Evolutionary conservation across 306 rosid species (phyloP), one percentile per base, ranked within the genome.

Genomic region (Pyrus betulifolia): DNA sequence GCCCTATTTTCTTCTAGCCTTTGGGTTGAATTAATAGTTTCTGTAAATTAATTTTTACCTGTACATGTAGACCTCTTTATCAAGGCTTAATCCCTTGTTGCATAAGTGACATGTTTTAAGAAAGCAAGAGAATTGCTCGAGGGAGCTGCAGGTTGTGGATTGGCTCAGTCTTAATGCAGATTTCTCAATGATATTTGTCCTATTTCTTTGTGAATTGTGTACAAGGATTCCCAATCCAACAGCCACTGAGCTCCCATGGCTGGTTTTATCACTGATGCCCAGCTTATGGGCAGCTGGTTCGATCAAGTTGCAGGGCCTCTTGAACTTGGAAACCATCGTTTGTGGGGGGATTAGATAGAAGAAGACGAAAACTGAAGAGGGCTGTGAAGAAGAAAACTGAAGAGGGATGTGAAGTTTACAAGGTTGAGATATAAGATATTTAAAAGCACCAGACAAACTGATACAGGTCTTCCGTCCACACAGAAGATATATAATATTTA

Each of bases 31-130:
- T 40, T 7, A 8, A 40, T 40, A 8, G 10, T 38, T 52, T 17
- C 18, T 52, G 6, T 3, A 52, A 52, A 8, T 52, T 52, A 8
- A 40, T 40, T 40, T 40, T 46, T 74, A 85, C 91, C 91, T 87
- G 81, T 87, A 85, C 89, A 87, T 85, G 68, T 87, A 85, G 74
- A 85, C 81, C 71, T 87, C 91, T 76, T 83, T 79, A 6, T 87
- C 87, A 31, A 75, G 87, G 69, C 77, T 61, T 21, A 85, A 65
- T 44, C 78, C 75, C 67, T 83, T 83, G 84, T 83, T 54, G 89
- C 91, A 87, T 27, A 87, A 66, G 27, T 54, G 21, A 44, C 91
- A 85, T 30, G 80, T 76, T 79, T 85, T 87, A 17, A 85, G 86
- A 79, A 83, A 83, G 55, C 79, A 78, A n/a, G 75, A 76, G 44